phyloP scores from a whole-genome alignment of 2,329 filamentous ascomycete genomes.

The Parastagonospora nodorum region DNA sequence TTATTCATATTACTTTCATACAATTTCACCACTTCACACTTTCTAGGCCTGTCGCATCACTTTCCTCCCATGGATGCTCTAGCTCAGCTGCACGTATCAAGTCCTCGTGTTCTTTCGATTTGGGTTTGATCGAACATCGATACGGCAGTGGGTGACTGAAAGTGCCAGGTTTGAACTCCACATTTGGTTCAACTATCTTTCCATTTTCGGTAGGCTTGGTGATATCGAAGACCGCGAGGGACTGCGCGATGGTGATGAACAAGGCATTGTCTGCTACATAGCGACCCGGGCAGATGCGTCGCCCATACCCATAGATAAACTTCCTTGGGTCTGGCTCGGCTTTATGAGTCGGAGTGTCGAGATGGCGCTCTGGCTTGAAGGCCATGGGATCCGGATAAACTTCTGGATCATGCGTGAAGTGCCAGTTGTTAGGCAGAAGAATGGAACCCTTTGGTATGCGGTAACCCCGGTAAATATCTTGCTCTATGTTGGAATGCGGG shows the following conservation, averaged over 20 bases:
- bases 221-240: slow-evolving; percentile 55
- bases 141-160: slow-evolving; percentile 47
- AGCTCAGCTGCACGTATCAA: slow-evolving; percentile 38
- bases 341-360: slow-evolving; percentile 31
- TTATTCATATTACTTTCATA: neutral
- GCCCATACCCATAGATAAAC: slow-evolving; percentile 47
- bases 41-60: slow-evolving; percentile 33
- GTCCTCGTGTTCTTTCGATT: slow-evolving; percentile 35
- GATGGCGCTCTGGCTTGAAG: slow-evolving; percentile 52
- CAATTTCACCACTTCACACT: neutral
- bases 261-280: slow-evolving; percentile 50
- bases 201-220: slow-evolving; percentile 45
- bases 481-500: slow-evolving; percentile 35
- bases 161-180: slow-evolving; percentile 41
- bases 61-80: slow-evolving; percentile 42
- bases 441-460: slow-evolving; percentile 52
- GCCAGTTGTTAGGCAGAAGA: slow-evolving; percentile 49
- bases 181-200: slow-evolving; percentile 38
- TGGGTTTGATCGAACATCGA: slow-evolving; percentile 35
- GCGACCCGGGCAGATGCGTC: slow-evolving; percentile 51
- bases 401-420: slow-evolving; percentile 48
- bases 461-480: slow-evolving; percentile 46
- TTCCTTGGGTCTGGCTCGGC: slow-evolving; percentile 47
- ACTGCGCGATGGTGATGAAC: slow-evolving; percentile 50
- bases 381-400: slow-evolving; percentile 44